Evolutionary conservation across 352 stramenopile species (phyloP), one percentile per base, ranked within the genome.

Genomic region (Phytophthora lateralis): DNA sequence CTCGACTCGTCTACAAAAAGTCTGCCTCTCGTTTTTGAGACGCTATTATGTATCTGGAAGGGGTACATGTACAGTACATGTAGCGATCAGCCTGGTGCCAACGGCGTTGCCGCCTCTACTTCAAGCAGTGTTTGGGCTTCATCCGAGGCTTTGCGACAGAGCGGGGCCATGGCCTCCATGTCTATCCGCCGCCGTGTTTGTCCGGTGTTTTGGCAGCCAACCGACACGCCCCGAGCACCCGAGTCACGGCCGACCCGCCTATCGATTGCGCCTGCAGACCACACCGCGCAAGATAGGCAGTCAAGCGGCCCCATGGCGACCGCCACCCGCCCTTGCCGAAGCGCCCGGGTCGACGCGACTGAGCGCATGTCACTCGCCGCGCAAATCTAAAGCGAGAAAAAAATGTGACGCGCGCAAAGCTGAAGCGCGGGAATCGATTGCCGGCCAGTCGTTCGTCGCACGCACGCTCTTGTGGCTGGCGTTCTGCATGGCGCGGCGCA

Each of bases 121-220:
- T 18, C 38, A 44, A 44, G 4, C 18, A 14, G 15, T 51, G 52
- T 39, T 53, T 60, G 44, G 26, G 32, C 15, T 61, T 61, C 54
- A 48, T 35, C 17, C 14, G 42, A 60, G 52, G 54, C 52, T 51
- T 20, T 57, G 48, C 47, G 46, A 69, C 60, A 63, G 53, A 68
- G 45, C 30, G 29, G 46, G 45, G 38, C 20, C 34, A 20, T 37
- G 34, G 35, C 39, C 47, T 43, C 15, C 57, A 21, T 41, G 24
- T 63, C 37, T 57, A 62, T 52, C 47, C 53, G 7, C 39, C 47
- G 14, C 14, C 41, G 41, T 51, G 47, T 60, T 51, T 50, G 64
- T 72, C 63, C 63, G 58, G 63, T 72, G 58, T 51, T 38, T 60
- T 63, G 52, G 46, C 57, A 56, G 57, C 64, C 58, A 66, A 68